A percentile compares a stretch with the other conserved stretches of the same genome.
phyloP scores from a whole-genome alignment of 257 asterid species.

The Fraxinus cuspidata region DNA sequence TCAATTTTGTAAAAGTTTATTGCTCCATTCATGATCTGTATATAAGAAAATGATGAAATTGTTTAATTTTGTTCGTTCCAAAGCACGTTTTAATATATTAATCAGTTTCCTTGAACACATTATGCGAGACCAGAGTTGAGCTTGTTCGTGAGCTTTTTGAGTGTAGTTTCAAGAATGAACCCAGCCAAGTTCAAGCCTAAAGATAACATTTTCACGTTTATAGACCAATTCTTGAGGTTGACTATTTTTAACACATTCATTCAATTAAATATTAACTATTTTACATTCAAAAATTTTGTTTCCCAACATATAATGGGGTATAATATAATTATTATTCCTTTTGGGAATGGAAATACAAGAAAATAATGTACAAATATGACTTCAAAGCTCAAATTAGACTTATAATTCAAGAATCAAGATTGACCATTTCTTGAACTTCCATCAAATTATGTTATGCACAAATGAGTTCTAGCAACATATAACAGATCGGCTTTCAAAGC shows the following conservation, averaged over 20 bases:
- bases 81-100: not conserved
- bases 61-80: not conserved
- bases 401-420: too few species aligned
- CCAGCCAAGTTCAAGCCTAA: not conserved
- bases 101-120: not conserved
- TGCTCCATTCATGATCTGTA: slow-evolving; percentile 34
- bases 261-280: not conserved
- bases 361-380: not conserved
- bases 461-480: not conserved
- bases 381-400: not conserved
- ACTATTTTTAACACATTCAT: too few species aligned
- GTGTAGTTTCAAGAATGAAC: not conserved
- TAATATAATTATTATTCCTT: too few species aligned
- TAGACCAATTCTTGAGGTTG: not conserved
- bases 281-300: not conserved
- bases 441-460: too few species aligned
- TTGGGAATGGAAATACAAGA: not conserved
- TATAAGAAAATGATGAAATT: slow-evolving; percentile 28
- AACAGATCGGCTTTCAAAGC: not conserved
- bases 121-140: not conserved
- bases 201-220: not conserved
- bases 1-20: slow-evolving; percentile 35
- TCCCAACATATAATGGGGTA: not conserved
- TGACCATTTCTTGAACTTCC: not conserved
- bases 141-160: not conserved